phyloP scores from a whole-genome alignment of 331 rosid genomes.

The Erythrophleum ivorense region DNA sequence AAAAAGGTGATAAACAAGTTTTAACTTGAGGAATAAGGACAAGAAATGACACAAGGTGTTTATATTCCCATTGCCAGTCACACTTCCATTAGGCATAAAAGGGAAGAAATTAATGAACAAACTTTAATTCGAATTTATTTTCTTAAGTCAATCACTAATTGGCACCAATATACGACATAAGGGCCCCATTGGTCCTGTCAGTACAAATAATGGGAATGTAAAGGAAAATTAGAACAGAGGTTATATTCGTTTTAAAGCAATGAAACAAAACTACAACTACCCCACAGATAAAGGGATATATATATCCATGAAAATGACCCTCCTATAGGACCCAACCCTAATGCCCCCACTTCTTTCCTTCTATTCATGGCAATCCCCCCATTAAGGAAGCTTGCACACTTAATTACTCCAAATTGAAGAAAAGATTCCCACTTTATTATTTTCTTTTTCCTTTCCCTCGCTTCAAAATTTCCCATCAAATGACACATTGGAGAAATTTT shows the following conservation, averaged over 20 bases:
- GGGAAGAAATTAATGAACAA: constrained; percentile 6
- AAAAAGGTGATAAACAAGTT: constrained; percentile 5
- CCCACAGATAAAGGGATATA: constrained; percentile 48
- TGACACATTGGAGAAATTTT: constrained; percentile 49
- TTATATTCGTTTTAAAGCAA: constrained; percentile 47
- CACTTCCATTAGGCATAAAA: not conserved
- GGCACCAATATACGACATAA: constrained; percentile 1
- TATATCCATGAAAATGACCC: constrained; percentile 29
- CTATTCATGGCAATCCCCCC: constrained; percentile 60
- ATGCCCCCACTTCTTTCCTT: constrained; percentile 65
- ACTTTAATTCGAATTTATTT: constrained; percentile 14
- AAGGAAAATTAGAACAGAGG: constrained; percentile 37
- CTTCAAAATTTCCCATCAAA: constrained; percentile 39
- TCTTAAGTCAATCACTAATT: constrained; percentile 37
- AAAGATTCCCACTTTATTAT: constrained; percentile 29
- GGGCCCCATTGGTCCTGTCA: constrained; percentile 42
- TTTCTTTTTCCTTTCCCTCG: constrained; percentile 21
- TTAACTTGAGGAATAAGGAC: constrained; percentile 7
- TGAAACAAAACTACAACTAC: constrained; percentile 41
- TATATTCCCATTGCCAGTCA: constrained; percentile 19
- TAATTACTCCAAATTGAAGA: constrained; percentile 58
- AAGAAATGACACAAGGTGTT: constrained; percentile 11
- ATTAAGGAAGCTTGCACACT: constrained; percentile 55
- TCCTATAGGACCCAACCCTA: constrained; percentile 45
- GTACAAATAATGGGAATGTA: constrained; percentile 37